A percentile compares a stretch with the other conserved stretches of the same genome.
phyloP scores from a whole-genome alignment of 768 basidiomycete species.

The Lactifluus subvellereus region DNA sequence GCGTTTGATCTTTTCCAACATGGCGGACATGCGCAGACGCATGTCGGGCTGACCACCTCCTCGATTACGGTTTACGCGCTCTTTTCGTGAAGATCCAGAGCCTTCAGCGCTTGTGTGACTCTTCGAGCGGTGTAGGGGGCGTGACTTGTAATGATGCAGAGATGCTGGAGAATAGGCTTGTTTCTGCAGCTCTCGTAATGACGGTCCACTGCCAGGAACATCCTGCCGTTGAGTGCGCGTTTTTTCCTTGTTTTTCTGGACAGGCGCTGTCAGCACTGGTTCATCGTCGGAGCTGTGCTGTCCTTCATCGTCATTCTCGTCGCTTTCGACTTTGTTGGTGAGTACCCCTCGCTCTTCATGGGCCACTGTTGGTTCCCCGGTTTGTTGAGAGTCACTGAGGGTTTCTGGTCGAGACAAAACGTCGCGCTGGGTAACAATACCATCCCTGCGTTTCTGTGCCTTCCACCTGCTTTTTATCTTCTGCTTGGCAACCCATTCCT shows the following conservation, averaged over 20 bases:
- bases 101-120: conserved; percentile 19
- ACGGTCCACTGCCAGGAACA: conserved; percentile 23
- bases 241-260: background rate
- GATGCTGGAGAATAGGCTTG: conserved; percentile 57
- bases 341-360: conserved; percentile 7
- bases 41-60: conserved; percentile 61
- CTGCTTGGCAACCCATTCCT: conserved; percentile 68
- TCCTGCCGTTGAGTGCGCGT: background rate
- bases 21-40: conserved; percentile 79
- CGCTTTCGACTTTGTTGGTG: conserved; percentile 24
- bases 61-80: conserved; percentile 33
- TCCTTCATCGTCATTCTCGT: conserved; percentile 22
- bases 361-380: conserved; percentile 9
- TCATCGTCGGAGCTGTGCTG: background rate
- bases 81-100: conserved; percentile 23
- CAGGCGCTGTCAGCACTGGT: background rate
- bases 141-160: conserved; percentile 52
- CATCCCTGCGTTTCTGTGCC: conserved; percentile 54
- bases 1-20: conserved; percentile 82
- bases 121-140: conserved; percentile 34
- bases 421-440: conserved; percentile 26
- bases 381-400: background rate
- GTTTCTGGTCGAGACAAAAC: background rate
- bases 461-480: conserved; percentile 80
- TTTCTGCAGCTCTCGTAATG: conserved; percentile 55